A percentile compares a stretch with the other conserved stretches of the same genome.
These are phyloP conservation scores for Irpex lacteus DNA, from an alignment of 1,284 basidiomycete species.

Conservation along the genomic window DNA sequence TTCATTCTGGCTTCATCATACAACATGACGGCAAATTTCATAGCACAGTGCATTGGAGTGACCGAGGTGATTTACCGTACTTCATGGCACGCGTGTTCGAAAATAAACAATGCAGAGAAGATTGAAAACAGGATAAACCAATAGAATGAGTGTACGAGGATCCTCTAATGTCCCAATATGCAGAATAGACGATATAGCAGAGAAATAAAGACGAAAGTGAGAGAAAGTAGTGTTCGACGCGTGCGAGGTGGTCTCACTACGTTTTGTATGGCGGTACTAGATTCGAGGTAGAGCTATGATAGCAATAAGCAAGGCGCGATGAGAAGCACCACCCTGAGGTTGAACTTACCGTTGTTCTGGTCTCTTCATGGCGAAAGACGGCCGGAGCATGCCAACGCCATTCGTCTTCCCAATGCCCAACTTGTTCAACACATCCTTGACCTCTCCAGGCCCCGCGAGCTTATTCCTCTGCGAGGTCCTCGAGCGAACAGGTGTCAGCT, in stretches of 20 bases:
- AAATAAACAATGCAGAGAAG: not conserved
- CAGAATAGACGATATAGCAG: conserved; percentile 2
- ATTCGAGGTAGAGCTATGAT: conserved; percentile 12
- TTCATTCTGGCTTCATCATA: no score
- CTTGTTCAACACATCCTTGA: conserved; percentile 73
- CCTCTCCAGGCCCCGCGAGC: conserved; percentile 61
- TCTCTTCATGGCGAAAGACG: conserved; percentile 59
- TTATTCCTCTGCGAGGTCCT: conserved; percentile 51
- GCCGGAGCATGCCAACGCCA: conserved; percentile 56
- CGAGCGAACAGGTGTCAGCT: conserved; percentile 43
- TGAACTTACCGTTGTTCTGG: conserved; percentile 34
- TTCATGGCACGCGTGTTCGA: no score
- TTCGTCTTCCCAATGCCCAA: conserved; percentile 74
- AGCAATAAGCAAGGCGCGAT: not conserved
- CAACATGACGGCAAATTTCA: no score
- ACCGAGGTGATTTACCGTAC: no score
- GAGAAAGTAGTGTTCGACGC: not conserved
- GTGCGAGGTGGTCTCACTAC: not conserved
- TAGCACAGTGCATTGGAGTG: no score
- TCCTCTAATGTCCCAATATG: conserved; percentile 11
- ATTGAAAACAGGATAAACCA: not conserved
- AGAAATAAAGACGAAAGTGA: not conserved
- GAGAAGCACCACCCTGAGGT: not conserved
- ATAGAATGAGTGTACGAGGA: conserved; percentile 4
- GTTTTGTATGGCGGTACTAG: conserved; percentile 30